phyloP scores from a whole-genome alignment of 148 eudicot genomes.

The Rhododendron kiyosumense region DNA sequence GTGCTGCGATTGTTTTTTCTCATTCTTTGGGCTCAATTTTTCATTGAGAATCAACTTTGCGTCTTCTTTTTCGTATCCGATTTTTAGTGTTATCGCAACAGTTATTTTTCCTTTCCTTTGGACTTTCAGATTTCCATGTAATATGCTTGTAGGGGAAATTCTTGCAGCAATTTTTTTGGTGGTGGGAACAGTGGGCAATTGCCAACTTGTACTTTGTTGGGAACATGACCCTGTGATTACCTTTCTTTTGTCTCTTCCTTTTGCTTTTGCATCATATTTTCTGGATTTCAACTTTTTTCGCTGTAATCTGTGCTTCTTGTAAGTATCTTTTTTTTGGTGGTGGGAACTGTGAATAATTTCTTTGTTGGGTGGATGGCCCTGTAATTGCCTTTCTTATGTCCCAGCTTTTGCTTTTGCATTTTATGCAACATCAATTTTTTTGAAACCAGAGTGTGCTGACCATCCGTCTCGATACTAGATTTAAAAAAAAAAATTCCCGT shows the following conservation, averaged over 20 bases:
- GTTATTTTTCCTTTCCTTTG: neutral
- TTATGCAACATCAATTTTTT: neutral
- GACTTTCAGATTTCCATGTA: neutral
- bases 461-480: no score
- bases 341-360: neutral
- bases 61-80: neutral
- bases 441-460: no score
- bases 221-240: constrained; percentile 9
- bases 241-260: neutral
- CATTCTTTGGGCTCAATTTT: constrained; percentile 26
- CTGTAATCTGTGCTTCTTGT: neutral
- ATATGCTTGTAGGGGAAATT: neutral
- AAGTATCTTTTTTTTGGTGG: neutral
- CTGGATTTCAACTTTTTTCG: neutral
- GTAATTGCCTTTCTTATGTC: neutral
- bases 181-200: constrained; percentile 6
- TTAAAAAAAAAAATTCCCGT: rapidly evolving
- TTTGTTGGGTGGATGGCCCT: neutral
- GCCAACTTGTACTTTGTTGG: constrained; percentile 6
- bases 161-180: neutral
- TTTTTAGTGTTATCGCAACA: neutral
- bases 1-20: constrained; percentile 18
- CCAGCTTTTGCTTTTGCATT: neutral
- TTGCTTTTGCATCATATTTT: neutral
- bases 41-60: constrained; percentile 12